Evolutionary conservation across 345 rosid species (phyloP), one percentile per base, ranked within the genome.

Genomic region (Populus simonii): DNA sequence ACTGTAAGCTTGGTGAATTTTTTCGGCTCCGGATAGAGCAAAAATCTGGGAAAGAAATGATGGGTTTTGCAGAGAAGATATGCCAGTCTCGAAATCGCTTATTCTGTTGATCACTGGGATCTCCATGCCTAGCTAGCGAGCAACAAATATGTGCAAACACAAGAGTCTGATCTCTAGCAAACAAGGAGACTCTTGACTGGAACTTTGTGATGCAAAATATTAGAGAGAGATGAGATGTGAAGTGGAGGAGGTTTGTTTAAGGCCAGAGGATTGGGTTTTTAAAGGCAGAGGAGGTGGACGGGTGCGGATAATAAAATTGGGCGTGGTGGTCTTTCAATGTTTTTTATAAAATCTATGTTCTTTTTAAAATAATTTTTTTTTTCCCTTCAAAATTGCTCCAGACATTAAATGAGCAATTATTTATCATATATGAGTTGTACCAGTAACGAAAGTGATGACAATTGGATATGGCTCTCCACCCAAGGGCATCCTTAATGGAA

Each of bases 41-140:
- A 75, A 63, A 71, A 81, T 55, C 76, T 78, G 90, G 53, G 90
- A 83, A 59, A 78, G 36, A 49, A 82, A 72, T 53, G 89, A 71
- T 57, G 78, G 85, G 69, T 78, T 78, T 71, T 80, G 83, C 12
- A 79, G 55, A 31, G 91, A 71, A 75, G 63, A 80, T 57, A 89
- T 71, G 39, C 86, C 88, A 31, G 85, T 73, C 68, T 94, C 91
- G 57, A 92, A 87, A 67, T 92, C 91, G 74, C 82, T 81, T 69
- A 94, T 84, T 71, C 92, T 83, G 70, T 88, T 84, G 45, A 90
- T 81, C 9, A 92, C 88, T 3, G 94, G 90, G 20, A 92, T 85
- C 72, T 92, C 94, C 97, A 94, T 92, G 22, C 10, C 20, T 4
- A 23, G 65, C 29, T 59, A 59, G 65, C 65, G 23, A 59, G 29